phyloP scores from a whole-genome alignment of 768 basidiomycete genomes.

The Solioccasus polychromus region DNA sequence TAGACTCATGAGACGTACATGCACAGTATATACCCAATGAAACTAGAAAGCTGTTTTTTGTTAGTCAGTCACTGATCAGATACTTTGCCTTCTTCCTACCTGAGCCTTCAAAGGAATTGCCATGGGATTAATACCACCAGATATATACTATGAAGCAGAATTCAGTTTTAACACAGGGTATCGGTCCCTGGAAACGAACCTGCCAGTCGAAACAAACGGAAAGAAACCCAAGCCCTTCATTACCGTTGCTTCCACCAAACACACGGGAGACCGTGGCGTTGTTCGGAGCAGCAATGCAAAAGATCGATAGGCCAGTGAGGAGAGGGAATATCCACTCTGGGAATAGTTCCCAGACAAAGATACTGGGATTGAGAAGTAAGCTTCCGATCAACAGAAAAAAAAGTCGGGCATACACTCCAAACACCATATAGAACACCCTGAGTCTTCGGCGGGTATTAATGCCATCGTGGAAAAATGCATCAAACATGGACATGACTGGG shows the following conservation, averaged over 20 bases:
- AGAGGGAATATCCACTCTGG: slow-evolving; percentile 48
- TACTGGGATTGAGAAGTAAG: slow-evolving; percentile 19
- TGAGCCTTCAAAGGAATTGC: slow-evolving; percentile 56
- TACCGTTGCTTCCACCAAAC: slow-evolving; percentile 64
- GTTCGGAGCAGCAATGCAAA: slow-evolving; percentile 53
- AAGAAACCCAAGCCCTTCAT: slow-evolving; percentile 64
- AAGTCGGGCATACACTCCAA: slow-evolving; percentile 33
- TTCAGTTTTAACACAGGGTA: neutral
- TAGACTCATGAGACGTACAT: slow-evolving; percentile 32
- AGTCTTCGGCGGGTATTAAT: slow-evolving; percentile 32
- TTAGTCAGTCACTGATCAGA: no score
- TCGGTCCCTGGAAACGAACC: slow-evolving; percentile 3
- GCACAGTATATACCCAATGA: slow-evolving; percentile 53
- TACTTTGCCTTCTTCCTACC: slow-evolving; percentile 9
- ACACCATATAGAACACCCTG: slow-evolving; percentile 24
- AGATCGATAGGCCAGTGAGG: slow-evolving; percentile 58
- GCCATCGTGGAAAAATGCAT: slow-evolving; percentile 30
- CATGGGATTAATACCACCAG: slow-evolving; percentile 43
- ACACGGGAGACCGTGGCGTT: slow-evolving; percentile 36
- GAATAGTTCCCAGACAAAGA: slow-evolving; percentile 28
- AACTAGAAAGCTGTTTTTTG: slow-evolving; percentile 31
- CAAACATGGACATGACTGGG: slow-evolving; percentile 25
- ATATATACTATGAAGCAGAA: slow-evolving; percentile 20
- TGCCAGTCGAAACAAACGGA: slow-evolving; percentile 61
- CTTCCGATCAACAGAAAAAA: neutral